phyloP scores from a whole-genome alignment of 495 filamentous ascomycete species.

The Hypoxylon subgilvum region DNA sequence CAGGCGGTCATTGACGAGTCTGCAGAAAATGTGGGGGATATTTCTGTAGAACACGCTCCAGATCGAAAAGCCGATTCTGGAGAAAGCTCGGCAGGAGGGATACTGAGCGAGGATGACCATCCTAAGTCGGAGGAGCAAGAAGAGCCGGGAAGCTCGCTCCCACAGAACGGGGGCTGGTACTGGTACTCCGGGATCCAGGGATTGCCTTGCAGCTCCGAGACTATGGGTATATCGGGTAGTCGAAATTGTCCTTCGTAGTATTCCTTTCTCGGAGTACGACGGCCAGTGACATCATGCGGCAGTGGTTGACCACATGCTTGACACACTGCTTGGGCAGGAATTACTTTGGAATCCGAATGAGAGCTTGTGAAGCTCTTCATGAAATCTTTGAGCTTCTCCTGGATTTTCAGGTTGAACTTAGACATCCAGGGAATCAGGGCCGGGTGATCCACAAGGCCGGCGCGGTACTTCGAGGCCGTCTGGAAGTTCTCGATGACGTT shows the following conservation, averaged over 20 bases:
- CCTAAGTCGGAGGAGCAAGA: no score
- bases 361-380: conserved; percentile 1
- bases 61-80: not conserved
- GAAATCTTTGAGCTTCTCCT: conserved; percentile 12
- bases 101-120: no score
- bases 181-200: no score
- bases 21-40: not conserved
- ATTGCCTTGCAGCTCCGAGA: no score
- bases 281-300: not conserved
- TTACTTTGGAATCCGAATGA: not conserved
- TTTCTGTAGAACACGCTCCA: not conserved
- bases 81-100: not conserved
- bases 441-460: conserved; percentile 24
- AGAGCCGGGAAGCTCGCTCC: no score
- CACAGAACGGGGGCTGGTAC: no score
- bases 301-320: not conserved
- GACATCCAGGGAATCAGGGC: no score
- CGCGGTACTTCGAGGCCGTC: conserved; percentile 5
- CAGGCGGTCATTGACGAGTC: not conserved
- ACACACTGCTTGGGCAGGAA: not conserved
- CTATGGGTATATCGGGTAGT: no score
- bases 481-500: conserved; percentile 5
- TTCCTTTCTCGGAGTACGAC: no score
- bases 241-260: no score
- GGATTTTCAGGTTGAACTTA: conserved; percentile 7